Evolutionary conservation across 1,139 yeast species (phyloP), one percentile per base, ranked within the genome.

Genomic region (Protomyces lactucae-debilis): DNA sequence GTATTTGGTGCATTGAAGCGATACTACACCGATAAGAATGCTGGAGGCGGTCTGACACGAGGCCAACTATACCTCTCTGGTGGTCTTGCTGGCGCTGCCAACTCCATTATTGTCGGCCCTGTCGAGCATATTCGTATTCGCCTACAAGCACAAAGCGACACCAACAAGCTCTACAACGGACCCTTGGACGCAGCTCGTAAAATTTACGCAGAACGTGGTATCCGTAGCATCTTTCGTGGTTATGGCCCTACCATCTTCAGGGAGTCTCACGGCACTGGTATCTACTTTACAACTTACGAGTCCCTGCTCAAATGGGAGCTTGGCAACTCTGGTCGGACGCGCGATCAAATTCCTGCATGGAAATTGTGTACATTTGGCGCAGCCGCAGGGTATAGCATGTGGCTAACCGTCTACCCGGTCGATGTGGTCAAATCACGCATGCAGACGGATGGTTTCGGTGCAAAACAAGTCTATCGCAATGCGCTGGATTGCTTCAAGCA

Each of bases 1-100:
- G 96, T 90, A 51, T 92, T 92, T 73, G 98, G 93, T 74, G 88
- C 82, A 72, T 90, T 92, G 97, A 93, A 93, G 76, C 81, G 98
- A 71, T 76, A 80, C 68, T 88, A 85, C 72, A 78, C 75, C 61
- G 68, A 70, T n/a, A 79, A 76, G 66, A 76, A 79, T 61, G 74
- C 73, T 57, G 73, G 78, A 28, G 35, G 51, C 16, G 21, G 64
- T 39, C 35, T 87, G 71, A 57, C 69, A 6, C 77, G 55, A 74
- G 82, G 83, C 1, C 89, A 87, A 69, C 84, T 86, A 52, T 87
- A 87, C 72, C 67, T 84, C 14, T 85, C 90, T 2, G 95, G 95
- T 25, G 90, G 91, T 0, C 76, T 79, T 67, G 92, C 95, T 0
- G 95, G 95, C n/a, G 74, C 86, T 1, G 87, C 87, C 10, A 88